Conservation (phyloP, 2,329 filamentous ascomycete genomes). For the Fusarium floridanum region DNA sequence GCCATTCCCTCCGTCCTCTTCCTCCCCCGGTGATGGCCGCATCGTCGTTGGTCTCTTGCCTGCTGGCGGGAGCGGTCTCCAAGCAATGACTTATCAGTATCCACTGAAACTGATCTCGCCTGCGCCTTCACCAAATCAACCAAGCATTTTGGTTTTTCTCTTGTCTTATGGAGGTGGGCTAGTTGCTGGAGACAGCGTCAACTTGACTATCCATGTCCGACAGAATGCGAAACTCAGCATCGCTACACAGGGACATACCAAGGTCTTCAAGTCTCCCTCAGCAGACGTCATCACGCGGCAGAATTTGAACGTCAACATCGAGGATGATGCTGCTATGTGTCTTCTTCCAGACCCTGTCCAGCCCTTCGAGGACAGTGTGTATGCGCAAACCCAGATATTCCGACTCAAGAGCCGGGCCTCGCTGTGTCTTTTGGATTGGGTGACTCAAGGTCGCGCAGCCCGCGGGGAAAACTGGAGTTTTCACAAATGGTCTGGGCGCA, state of each 20-base stretch:
- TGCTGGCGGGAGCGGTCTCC: constrained; percentile 77
- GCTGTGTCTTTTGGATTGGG: constrained; percentile 92
- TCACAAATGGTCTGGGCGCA: constrained; percentile 81
- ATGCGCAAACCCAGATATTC: constrained; percentile 87
- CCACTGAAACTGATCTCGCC: constrained; percentile 94
- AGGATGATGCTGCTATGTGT: constrained; percentile 67
- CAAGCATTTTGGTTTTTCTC: constrained; percentile 85
- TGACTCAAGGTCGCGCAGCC: constrained; percentile 86
- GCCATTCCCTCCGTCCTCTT: constrained; percentile 82
- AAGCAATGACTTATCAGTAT: constrained; percentile 88
- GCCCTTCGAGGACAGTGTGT: constrained; percentile 86
- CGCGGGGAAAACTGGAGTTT: constrained; percentile 92
- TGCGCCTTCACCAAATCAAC: constrained; percentile 71
- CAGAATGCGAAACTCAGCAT: constrained; percentile 74
- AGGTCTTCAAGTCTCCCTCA: constrained; percentile 86
- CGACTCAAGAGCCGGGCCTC: constrained; percentile 68
- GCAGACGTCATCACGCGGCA: constrained; percentile 70
- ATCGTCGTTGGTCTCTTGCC: constrained; percentile 82
- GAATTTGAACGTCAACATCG: constrained; percentile 64
- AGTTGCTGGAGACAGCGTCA: constrained; percentile 86
- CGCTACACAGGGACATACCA: constrained; percentile 86
- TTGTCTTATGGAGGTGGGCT: constrained; percentile 95
- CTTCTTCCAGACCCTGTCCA: constrained; percentile 92
- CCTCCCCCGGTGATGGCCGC: constrained; percentile 80
- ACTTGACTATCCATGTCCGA: constrained; percentile 77